Conservation (phyloP, 306 rosid species). For the Gillenia trifoliata region DNA sequence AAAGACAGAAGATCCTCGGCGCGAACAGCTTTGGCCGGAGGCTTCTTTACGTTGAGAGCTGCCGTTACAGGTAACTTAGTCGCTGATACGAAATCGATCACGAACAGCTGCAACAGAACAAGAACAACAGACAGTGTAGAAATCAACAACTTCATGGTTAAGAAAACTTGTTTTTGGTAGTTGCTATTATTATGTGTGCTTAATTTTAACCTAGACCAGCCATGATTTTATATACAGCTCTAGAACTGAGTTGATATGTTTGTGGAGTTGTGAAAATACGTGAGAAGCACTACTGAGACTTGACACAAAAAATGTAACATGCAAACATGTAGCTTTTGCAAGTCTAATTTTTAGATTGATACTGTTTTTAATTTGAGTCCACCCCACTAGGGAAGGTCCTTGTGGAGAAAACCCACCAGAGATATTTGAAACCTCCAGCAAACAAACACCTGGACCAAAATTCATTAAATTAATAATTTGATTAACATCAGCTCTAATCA, state of each 20-base stretch:
- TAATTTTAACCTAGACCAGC: not conserved
- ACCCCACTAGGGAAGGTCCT: not conserved
- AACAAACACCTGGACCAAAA: not conserved
- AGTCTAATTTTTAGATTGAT: not conserved
- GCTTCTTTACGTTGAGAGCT: not conserved
- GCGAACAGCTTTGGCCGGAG: constrained; percentile 14
- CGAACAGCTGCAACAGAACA: constrained; percentile 19
- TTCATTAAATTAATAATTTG: not conserved
- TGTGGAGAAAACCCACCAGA: not conserved
- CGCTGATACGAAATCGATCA: not conserved
- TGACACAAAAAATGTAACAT: constrained; percentile 19
- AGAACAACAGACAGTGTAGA: constrained; percentile 26
- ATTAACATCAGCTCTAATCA: not conserved
- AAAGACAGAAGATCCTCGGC: constrained; percentile 32
- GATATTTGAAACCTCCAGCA: constrained; percentile 11
- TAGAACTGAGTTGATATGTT: not conserved
- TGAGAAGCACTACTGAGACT: constrained; percentile 37
- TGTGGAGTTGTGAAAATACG: constrained; percentile 26
- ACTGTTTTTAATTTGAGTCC: not conserved
- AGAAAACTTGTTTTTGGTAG: not conserved
- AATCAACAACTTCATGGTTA: constrained; percentile 38
- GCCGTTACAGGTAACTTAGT: not conserved
- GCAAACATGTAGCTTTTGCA: constrained; percentile 35
- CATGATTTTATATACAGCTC: not conserved
- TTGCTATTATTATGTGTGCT: not conserved